These are phyloP conservation scores for Mortierella sp. DNA, from an alignment of 371 early-diverging fungal genomes.

Conservation along the genomic window DNA sequence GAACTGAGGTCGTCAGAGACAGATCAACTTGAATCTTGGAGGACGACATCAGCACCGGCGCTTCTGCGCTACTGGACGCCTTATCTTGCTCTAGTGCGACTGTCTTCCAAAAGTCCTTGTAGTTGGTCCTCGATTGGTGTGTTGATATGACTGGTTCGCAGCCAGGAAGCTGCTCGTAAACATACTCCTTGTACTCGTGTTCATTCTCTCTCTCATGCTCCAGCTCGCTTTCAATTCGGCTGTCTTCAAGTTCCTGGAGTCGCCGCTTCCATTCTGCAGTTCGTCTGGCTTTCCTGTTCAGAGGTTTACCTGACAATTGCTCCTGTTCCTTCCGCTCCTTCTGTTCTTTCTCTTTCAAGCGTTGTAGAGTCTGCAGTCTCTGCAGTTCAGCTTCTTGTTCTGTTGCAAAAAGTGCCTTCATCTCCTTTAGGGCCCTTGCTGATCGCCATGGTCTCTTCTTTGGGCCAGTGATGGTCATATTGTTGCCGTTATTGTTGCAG, in stretches of 20 bases:
- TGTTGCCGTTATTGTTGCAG: background rate
- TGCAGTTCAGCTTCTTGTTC: slow-evolving; percentile 12
- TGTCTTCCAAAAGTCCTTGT: slow-evolving; percentile 22
- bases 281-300: background rate
- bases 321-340: too few relatives aligned
- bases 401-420: slow-evolving; percentile 22
- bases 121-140: slow-evolving; percentile 7
- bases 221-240: background rate
- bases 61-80: background rate
- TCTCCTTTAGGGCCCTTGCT: slow-evolving; percentile 26
- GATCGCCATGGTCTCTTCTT: slow-evolving; percentile 27
- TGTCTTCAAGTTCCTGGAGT: background rate
- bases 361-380: background rate
- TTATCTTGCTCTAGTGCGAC: slow-evolving; percentile 2
- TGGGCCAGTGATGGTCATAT: background rate
- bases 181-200: background rate
- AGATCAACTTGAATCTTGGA: background rate
- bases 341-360: background rate
- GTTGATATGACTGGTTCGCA: background rate
- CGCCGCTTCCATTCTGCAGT: background rate
- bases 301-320: background rate
- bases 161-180: slow-evolving; percentile 10
- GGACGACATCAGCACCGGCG: too few relatives aligned
- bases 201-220: background rate
- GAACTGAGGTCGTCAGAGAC: slow-evolving; percentile 25